Evolutionary conservation across 192 early-diverging fungal genomes (phyloP), one percentile per base, ranked within the genome.

Genomic region (Umbelopsis isabellina): DNA sequence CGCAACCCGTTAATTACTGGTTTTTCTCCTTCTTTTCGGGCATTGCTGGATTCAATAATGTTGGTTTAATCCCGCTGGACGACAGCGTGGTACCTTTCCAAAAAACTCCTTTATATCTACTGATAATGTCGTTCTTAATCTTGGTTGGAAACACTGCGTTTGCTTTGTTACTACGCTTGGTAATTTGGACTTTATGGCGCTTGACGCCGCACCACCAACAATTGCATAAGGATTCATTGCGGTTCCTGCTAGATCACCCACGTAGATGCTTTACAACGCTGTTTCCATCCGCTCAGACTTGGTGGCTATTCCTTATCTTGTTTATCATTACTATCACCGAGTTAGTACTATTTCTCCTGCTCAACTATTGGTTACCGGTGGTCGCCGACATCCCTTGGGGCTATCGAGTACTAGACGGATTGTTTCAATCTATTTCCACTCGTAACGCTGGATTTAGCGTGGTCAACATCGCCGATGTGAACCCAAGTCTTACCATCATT

Each of bases 381-480:
- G 44, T 74, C 3, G 37, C 33, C 13, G 69, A 65, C 4, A 68
- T 79, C 11, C 55, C 69, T 16, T 61, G 69, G 69, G 77, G 50
- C 5, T 79, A 72, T 35, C 69, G 70, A 25, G 22, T 79, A 18
- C 45, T 79, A 21, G 77, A 71, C 48, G 73, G 72, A 46, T 35
- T 79, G 30, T 79, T 79, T 66, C 77, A 79, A 66, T 70, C 69
- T 25, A 48, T 74, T 18, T 72, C 72, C 3, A 79, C 77, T 37
- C 64, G 77, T 33, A 79, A 71, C 49, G 77, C 77, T 47, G 77
- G 77, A 4, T 79, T 79, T 53, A 53, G 48, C 67, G 77, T 74
- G 15, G 41, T 71, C 18, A 74, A 73, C 71, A 45, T 79, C 3
- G 49, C 46, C 15, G 58, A 65, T 16, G 41, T 79, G 1, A 74